Evolutionary conservation across 441 rosid genomes (phyloP).

Genomic region (Brassica balearica): DNA sequence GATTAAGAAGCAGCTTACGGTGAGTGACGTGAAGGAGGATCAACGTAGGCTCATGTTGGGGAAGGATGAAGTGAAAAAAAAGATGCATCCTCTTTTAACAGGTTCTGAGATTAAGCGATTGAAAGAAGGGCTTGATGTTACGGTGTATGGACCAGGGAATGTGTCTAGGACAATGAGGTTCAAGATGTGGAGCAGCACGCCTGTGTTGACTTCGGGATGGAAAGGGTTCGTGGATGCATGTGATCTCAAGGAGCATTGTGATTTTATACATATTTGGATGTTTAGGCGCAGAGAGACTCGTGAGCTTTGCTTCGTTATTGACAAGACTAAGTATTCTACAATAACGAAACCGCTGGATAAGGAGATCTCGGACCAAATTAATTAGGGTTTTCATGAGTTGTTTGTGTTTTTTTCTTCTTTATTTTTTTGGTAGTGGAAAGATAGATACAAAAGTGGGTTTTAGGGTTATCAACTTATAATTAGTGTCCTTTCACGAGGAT

Average conservation of each 20-base stretch:
- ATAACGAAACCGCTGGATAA: neutral
- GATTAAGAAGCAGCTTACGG: slow-evolving; percentile 20
- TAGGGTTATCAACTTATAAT: neutral
- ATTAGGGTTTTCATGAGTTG: neutral
- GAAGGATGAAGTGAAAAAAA: neutral
- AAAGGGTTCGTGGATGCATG: neutral
- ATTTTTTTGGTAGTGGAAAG: neutral
- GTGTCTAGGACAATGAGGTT: slow-evolving; percentile 11
- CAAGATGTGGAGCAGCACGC: slow-evolving; percentile 22
- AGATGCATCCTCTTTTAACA: neutral
- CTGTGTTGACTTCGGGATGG: slow-evolving; percentile 34
- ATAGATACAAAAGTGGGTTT: neutral
- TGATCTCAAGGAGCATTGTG: neutral
- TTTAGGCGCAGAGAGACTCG: slow-evolving; percentile 1
- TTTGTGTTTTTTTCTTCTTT: neutral
- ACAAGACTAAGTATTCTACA: neutral
- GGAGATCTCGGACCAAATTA: neutral
- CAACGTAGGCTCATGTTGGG: slow-evolving; percentile 32
- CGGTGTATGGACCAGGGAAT: slow-evolving; percentile 19
- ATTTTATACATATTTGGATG: slow-evolving; percentile 35
- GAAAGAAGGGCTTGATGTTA: neutral
- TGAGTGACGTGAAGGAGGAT: slow-evolving; percentile 16
- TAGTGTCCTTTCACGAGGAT: neutral
- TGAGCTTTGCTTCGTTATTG: slow-evolving; percentile 32
- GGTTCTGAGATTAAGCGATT: neutral